Conservation (phyloP, 768 basidiomycete species). For the Boletus vermiculosoides region DNA sequence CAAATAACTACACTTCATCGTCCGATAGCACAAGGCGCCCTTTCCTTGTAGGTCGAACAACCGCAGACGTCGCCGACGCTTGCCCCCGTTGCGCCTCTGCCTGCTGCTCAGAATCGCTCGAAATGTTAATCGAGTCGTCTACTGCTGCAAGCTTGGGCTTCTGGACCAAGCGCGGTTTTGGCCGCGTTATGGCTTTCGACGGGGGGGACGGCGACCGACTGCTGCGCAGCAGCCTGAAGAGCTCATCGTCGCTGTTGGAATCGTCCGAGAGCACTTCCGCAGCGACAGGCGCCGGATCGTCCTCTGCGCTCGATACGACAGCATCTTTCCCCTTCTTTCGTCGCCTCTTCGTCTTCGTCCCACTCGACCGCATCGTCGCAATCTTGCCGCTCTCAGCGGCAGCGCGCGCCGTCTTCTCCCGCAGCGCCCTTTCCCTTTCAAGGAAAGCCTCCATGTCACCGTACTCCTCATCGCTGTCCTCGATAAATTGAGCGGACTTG, state of each 20-base stretch:
- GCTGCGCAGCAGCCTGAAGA: conserved; percentile 19
- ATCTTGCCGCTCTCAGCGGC: conserved; percentile 44
- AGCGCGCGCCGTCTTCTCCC: conserved; percentile 50
- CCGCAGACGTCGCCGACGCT: conserved; percentile 5
- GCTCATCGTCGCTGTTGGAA: conserved; percentile 27
- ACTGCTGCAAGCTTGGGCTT: conserved; percentile 21
- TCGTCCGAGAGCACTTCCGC: conserved; percentile 18
- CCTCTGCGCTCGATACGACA: conserved; percentile 42
- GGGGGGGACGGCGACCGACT: conserved; percentile 27
- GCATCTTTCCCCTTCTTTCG: conserved; percentile 43
- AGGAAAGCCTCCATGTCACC: conserved; percentile 83
- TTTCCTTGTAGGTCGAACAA: conserved; percentile 22
- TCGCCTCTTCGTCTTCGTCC: conserved; percentile 64
- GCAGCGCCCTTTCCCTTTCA: conserved; percentile 62
- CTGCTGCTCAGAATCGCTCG: conserved; percentile 22
- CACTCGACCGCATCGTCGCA: conserved; percentile 44
- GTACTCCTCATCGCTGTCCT: conserved; percentile 85
- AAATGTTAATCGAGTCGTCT: conserved; percentile 19
- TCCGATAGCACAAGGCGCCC: conserved; percentile 38
- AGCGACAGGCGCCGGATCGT: conserved; percentile 14
- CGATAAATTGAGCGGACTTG: conserved; percentile 89
- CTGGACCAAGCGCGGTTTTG: conserved; percentile 44
- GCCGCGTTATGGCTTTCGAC: conserved; percentile 23
- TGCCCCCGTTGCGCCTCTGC: neutral
- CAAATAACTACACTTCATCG: conserved; percentile 32